Evolutionary conservation across 495 filamentous ascomycete species (phyloP).

Genomic region (Parathielavia hyrcaniae): DNA sequence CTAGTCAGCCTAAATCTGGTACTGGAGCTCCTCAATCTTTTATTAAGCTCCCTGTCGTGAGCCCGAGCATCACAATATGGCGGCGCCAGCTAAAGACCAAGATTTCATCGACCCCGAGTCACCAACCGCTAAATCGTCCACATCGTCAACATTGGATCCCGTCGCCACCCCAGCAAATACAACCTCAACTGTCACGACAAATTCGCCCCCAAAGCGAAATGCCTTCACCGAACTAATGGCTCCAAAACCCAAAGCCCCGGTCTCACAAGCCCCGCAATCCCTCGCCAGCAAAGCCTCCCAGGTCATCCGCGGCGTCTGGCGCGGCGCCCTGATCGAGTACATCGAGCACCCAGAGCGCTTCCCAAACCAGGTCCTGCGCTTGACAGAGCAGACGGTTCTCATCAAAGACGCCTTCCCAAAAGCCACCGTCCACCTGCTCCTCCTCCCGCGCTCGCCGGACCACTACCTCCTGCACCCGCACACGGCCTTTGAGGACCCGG

Average conservation of each 20-base stretch:
- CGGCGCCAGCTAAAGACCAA: slow-evolving; percentile 20
- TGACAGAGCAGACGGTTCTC: slow-evolving; percentile 65
- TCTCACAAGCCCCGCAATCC: slow-evolving; percentile 17
- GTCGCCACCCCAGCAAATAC: neutral
- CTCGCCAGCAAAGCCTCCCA: slow-evolving; percentile 10
- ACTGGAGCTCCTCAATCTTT: neutral
- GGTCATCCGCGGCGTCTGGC: slow-evolving; percentile 33
- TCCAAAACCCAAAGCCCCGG: slow-evolving; percentile 45
- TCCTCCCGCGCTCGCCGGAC: slow-evolving; percentile 66
- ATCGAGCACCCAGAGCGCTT: slow-evolving; percentile 60
- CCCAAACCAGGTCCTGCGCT: slow-evolving; percentile 59
- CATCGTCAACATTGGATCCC: neutral
- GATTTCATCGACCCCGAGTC: slow-evolving; percentile 9
- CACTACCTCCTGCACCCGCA: slow-evolving; percentile 66
- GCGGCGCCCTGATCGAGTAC: slow-evolving; percentile 66
- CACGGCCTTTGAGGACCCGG: slow-evolving; percentile 64
- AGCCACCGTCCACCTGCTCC: slow-evolving; percentile 73
- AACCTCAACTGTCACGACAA: neutral
- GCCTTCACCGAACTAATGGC: slow-evolving; percentile 62
- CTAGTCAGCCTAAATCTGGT: too few relatives aligned
- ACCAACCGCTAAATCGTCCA: neutral
- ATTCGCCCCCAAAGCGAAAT: slow-evolving; percentile 18
- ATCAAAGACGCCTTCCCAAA: slow-evolving; percentile 86
- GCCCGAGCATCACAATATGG: slow-evolving; percentile 14
- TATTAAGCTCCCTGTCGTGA: neutral